phyloP scores from a whole-genome alignment of 2,329 filamentous ascomycete genomes.

The Cladorrhinum sp. region DNA sequence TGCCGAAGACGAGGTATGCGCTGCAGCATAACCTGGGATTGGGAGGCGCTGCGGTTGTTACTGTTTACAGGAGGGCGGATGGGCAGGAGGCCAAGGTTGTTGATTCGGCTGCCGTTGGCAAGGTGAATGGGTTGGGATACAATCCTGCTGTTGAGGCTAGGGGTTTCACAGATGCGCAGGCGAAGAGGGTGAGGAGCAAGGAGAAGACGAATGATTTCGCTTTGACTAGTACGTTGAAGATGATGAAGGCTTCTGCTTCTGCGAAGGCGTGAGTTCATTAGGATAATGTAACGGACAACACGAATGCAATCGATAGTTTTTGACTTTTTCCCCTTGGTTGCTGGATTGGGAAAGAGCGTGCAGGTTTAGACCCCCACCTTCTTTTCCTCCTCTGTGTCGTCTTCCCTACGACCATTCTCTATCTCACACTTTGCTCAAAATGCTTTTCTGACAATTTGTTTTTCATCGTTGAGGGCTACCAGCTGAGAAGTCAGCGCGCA shows the following conservation, averaged over 20 bases:
- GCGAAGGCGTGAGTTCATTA: slow-evolving; percentile 30
- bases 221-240: slow-evolving; percentile 63
- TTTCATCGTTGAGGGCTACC: too few relatives aligned
- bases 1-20: slow-evolving; percentile 65
- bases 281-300: not conserved
- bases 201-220: slow-evolving; percentile 68
- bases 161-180: slow-evolving; percentile 80
- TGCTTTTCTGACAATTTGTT: too few relatives aligned
- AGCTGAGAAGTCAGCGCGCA: too few relatives aligned
- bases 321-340: too few relatives aligned
- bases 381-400: too few relatives aligned
- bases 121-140: slow-evolving; percentile 71
- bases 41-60: slow-evolving; percentile 86
- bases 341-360: too few relatives aligned
- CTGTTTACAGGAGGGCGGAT: slow-evolving; percentile 83
- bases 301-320: too few relatives aligned
- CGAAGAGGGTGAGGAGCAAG: slow-evolving; percentile 67
- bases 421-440: too few relatives aligned
- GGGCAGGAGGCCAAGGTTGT: slow-evolving; percentile 61
- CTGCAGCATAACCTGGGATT: slow-evolving; percentile 93
- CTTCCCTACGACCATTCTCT: too few relatives aligned
- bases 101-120: slow-evolving; percentile 61
- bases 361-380: too few relatives aligned
- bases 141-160: slow-evolving; percentile 88
- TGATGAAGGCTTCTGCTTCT: slow-evolving; percentile 68